Conservation (phyloP, 176 grass and related monocot species). For the Oryza meridionalis region DNA sequence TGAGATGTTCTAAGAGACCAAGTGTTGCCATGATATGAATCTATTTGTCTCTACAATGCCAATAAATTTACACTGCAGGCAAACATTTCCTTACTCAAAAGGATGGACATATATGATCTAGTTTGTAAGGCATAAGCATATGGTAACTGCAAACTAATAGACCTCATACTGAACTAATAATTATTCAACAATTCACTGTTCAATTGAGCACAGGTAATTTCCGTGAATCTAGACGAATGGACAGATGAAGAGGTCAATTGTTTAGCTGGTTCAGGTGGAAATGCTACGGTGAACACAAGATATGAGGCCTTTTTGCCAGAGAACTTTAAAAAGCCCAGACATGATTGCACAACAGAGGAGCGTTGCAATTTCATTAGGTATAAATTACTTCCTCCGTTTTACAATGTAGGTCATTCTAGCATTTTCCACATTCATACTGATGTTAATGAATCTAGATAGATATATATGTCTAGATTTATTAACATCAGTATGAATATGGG, state of each 20-base stretch:
- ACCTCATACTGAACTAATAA: neutral
- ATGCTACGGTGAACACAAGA: slow-evolving; percentile 74
- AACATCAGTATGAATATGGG: too few species aligned
- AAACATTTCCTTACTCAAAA: too few species aligned
- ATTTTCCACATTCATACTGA: too few species aligned
- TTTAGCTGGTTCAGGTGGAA: slow-evolving; percentile 70
- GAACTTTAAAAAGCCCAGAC: slow-evolving; percentile 67
- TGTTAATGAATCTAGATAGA: too few species aligned
- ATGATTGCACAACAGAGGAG: slow-evolving; percentile 73
- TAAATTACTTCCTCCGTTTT: neutral
- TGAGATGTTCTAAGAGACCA: neutral
- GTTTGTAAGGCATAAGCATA: neutral
- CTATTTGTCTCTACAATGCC: too few species aligned
- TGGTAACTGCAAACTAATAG: neutral
- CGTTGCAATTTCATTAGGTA: slow-evolving; percentile 86
- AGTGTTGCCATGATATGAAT: neutral
- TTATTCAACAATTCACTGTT: neutral
- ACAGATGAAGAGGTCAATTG: slow-evolving; percentile 82
- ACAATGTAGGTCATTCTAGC: too few species aligned
- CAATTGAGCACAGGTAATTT: slow-evolving; percentile 55
- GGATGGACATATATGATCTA: neutral
- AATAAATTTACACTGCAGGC: too few species aligned
- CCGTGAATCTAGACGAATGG: slow-evolving; percentile 97
- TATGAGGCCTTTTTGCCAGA: slow-evolving; percentile 87
- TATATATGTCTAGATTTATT: too few species aligned